Percentiles rank a stretch among this genome's conserved stretches.
Evolutionary conservation across 2,329 filamentous ascomycete genomes (phyloP).

Genomic region (Apiospora phragmitis): DNA sequence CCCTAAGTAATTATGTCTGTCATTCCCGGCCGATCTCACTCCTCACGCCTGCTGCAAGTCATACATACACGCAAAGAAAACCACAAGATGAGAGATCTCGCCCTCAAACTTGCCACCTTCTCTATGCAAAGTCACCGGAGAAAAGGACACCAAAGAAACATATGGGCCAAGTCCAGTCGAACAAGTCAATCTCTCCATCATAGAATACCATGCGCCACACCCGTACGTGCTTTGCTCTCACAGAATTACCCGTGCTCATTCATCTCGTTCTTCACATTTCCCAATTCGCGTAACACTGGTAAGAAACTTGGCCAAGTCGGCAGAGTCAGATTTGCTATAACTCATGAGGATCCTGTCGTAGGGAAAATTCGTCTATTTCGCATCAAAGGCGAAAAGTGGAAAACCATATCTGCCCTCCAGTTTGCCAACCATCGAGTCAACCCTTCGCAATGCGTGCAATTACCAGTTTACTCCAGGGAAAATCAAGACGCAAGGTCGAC

Average conservation of each 20-base stretch:
- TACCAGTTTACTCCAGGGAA: constrained; percentile 10
- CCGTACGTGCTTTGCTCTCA: background rate
- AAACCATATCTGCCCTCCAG: constrained; percentile 11
- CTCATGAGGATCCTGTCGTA: constrained; percentile 14
- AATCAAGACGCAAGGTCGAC: constrained; percentile 10
- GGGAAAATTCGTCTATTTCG: constrained; percentile 7
- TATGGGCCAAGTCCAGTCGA: background rate
- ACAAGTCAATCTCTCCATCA: background rate
- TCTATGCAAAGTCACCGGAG: background rate
- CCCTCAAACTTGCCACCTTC: background rate
- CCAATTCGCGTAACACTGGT: constrained; percentile 9
- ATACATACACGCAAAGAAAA: background rate
- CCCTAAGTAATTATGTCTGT: background rate
- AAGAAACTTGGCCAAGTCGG: constrained; percentile 11
- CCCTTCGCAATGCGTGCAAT: constrained; percentile 10
- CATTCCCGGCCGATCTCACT: background rate
- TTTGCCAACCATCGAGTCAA: constrained; percentile 9
- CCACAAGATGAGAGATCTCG: background rate
- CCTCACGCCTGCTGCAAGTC: background rate
- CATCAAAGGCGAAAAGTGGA: constrained; percentile 8
- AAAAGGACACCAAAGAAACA: background rate
- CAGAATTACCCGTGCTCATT: background rate
- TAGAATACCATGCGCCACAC: background rate
- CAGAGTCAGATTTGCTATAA: constrained; percentile 17
- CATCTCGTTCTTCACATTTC: constrained; percentile 6